Evolutionary conservation across 331 rosid species (phyloP).

Genomic region (Erythrophleum ivorense): DNA sequence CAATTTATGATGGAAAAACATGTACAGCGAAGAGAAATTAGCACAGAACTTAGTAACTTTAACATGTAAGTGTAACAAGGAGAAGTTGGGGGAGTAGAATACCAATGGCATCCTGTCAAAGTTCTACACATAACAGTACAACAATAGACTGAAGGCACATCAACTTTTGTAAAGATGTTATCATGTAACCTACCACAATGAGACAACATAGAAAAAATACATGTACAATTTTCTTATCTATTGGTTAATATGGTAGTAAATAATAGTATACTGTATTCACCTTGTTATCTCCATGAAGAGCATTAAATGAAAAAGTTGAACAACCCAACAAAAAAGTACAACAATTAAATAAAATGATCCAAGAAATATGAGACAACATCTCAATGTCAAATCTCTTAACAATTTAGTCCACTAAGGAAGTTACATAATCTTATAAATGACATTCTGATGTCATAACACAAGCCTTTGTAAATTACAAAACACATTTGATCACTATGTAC

Average conservation of each 20-base stretch:
- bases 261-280: not conserved
- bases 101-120: constrained; percentile 20
- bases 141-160: constrained; percentile 21
- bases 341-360: not conserved
- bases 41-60: not conserved
- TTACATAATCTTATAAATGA: not conserved
- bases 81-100: not conserved
- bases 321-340: constrained; percentile 10
- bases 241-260: constrained; percentile 11
- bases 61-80: too few species aligned
- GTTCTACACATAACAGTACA: constrained; percentile 18
- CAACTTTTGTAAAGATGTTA: not conserved
- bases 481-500: not conserved
- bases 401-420: not conserved
- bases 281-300: not conserved
- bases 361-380: constrained; percentile 8
- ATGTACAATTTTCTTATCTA: constrained; percentile 32
- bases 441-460: not conserved
- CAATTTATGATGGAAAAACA: constrained; percentile 22
- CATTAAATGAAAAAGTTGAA: constrained; percentile 28
- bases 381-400: constrained; percentile 18
- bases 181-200: not conserved
- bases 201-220: not conserved
- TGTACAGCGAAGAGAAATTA: constrained; percentile 2
- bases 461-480: not conserved